Base-by-base conservation (phyloP, 176 grass and related monocot genomes). In the Alloteropsis semialata region DNA sequence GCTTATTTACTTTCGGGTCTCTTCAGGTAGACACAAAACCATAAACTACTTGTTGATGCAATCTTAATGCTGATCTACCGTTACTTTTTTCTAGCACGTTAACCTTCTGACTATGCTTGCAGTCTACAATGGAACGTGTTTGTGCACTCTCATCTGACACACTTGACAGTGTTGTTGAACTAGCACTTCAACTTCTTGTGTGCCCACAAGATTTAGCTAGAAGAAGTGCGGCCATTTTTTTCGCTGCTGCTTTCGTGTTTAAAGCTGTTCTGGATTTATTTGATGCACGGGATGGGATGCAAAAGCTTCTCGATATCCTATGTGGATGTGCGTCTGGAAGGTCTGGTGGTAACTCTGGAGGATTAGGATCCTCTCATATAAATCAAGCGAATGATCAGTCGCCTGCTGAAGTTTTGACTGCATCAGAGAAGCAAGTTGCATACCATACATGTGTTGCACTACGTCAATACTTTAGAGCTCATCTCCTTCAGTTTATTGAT, bases 401-500 rank as follows among this genome's bases (percentile, higher is more conserved):
- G 0, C 73, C 81, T 80, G 67, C 81, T 72, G 96, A 99, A 85
- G 91, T 90, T 75, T 74, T 99, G 33, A 92, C 96, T 59, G 69
- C 85, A 39, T 92, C 86, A 79, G 96, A 99, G 86, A 99, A 99
- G 82, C 96, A 99, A 77, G 94, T 99, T 69, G 91, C 93, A 27
- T 99, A 99, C 44, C 96, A 99, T 86, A 87, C 96, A 16, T 95
- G 93, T 92, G 91, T 99, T 90, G 96, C 93, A 30, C 79, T 99
- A 54, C 85, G 93, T 10, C 96, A 96, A 65, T 96, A 99, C 66
- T 99, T 99, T 65, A 92, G 96, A 72, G 96, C 96, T 56, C 93
- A 99, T 86, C 91, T 95, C 21, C 87, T 99, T 81, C 81, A 93
- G 61, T 88, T 99, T 82, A 85, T 96, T 34, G 96, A 99, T 90